Conservation (phyloP, 352 stramenopile genomes). For the Peronospora belbahrii region DNA sequence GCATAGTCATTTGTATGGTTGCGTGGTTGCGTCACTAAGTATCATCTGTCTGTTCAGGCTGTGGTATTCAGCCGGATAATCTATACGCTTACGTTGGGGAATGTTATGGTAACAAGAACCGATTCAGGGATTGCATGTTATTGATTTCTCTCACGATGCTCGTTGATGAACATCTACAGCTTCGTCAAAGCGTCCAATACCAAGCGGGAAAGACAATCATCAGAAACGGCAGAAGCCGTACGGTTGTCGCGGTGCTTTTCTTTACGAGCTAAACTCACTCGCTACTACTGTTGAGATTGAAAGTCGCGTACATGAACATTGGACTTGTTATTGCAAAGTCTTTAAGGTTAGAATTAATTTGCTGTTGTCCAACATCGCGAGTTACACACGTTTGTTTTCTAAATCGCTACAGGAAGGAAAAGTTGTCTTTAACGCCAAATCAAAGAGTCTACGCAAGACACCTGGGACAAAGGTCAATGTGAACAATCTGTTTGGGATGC, state of each 20-base stretch:
- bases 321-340: conserved; percentile 61
- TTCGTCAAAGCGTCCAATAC: conserved; percentile 24
- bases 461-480: conserved; percentile 47
- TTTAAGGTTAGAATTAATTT: conserved; percentile 33
- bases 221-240: conserved; percentile 21
- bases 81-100: conserved; percentile 47
- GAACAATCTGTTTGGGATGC: conserved; percentile 46
- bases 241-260: conserved; percentile 41
- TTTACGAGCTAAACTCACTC: conserved; percentile 39
- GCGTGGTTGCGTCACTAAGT: not conserved
- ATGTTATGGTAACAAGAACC: conserved; percentile 24
- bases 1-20: not conserved
- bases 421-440: conserved; percentile 51
- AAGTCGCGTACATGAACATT: conserved; percentile 43
- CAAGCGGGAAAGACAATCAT: not conserved
- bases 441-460: conserved; percentile 24
- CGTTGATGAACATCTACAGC: conserved; percentile 15
- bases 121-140: not conserved
- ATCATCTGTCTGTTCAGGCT: conserved; percentile 28
- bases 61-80: conserved; percentile 44
- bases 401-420: conserved; percentile 29
- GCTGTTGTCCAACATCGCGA: not conserved
- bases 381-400: not conserved
- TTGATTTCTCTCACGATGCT: not conserved
- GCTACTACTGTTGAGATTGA: conserved; percentile 51